These are phyloP conservation scores for Secale cereale DNA, from an alignment of 176 grass and related monocot species.

Conservation along the genomic window DNA sequence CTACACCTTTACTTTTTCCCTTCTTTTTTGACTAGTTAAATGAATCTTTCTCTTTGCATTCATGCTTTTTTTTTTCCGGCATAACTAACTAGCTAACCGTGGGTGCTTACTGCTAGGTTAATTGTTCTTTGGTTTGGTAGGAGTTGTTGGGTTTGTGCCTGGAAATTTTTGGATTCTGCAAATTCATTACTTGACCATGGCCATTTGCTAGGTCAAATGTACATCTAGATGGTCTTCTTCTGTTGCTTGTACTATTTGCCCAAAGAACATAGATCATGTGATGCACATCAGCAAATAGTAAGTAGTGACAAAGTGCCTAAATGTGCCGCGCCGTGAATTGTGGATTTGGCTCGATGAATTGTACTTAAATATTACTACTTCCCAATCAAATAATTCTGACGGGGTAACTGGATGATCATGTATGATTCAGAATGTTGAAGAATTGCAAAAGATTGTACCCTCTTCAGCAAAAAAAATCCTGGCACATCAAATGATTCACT, in stretches of 20 bases:
- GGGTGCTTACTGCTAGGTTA: neutral
- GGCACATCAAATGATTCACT: slow-evolving; percentile 18
- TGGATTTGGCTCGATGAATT: neutral
- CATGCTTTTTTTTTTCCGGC: neutral
- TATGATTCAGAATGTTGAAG: neutral
- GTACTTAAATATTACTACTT: neutral
- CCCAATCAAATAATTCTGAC: neutral
- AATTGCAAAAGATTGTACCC: neutral
- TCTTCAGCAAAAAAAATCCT: neutral
- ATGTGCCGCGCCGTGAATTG: neutral
- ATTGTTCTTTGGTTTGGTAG: slow-evolving; percentile 15
- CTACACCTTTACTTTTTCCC: neutral
- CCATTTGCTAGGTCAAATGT: slow-evolving; percentile 1
- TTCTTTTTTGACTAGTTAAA: slow-evolving; percentile 53
- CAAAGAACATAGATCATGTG: slow-evolving; percentile 7
- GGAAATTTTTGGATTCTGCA: neutral
- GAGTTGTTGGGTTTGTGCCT: slow-evolving; percentile 23
- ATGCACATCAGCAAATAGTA: neutral
- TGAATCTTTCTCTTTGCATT: slow-evolving; percentile 3
- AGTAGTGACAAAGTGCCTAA: neutral
- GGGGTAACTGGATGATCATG: neutral
- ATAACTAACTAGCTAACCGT: neutral
- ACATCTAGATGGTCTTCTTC: slow-evolving; percentile 7
- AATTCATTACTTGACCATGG: neutral
- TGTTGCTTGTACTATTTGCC: slow-evolving; percentile 15